Percentiles rank a stretch among this genome's conserved stretches.
These are phyloP conservation scores for Coprinopsis strossmayeri DNA, from an alignment of 768 basidiomycete genomes.

Conservation along the genomic window DNA sequence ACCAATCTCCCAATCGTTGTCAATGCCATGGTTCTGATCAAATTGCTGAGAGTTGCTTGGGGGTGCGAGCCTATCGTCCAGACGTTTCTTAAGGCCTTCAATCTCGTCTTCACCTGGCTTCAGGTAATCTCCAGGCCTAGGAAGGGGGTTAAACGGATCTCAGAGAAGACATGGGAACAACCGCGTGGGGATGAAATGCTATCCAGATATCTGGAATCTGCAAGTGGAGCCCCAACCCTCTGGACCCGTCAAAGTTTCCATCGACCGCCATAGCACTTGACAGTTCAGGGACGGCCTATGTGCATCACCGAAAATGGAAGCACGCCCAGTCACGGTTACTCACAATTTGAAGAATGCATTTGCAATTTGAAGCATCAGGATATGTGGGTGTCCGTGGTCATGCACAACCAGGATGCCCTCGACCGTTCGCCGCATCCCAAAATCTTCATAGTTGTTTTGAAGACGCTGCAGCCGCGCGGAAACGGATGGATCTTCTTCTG, in stretches of 20 bases:
- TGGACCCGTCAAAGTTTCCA: too few relatives aligned
- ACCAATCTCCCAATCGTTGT: conserved; percentile 93
- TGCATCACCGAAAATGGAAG: too few relatives aligned
- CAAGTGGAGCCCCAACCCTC: too few relatives aligned
- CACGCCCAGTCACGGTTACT: too few relatives aligned
- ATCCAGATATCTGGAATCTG: too few relatives aligned
- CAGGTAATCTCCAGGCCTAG: conserved; percentile 95
- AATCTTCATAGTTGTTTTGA: conserved; percentile 95
- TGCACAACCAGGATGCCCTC: conserved; percentile 88
- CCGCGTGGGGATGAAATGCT: too few relatives aligned
- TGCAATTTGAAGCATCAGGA: conserved; percentile 96
- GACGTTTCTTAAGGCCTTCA: conserved; percentile 80
- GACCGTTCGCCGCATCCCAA: conserved; percentile 93
- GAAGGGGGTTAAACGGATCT: conserved; percentile 2
- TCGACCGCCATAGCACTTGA: too few relatives aligned
- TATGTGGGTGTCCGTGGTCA: conserved; percentile 96
- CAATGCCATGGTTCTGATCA: conserved; percentile 67
- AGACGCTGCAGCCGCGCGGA: conserved; percentile 90
- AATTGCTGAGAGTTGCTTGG: conserved; percentile 65
- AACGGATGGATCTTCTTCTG: conserved; percentile 96
- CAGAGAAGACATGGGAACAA: background rate
- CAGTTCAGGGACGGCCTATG: too few relatives aligned
- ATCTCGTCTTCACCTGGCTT: conserved; percentile 94
- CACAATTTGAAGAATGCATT: conserved; percentile 99
- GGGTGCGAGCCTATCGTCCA: conserved; percentile 87